Evolutionary conservation across 805 yeast genomes (phyloP).

Genomic region (Monosporozyma servazzii): DNA sequence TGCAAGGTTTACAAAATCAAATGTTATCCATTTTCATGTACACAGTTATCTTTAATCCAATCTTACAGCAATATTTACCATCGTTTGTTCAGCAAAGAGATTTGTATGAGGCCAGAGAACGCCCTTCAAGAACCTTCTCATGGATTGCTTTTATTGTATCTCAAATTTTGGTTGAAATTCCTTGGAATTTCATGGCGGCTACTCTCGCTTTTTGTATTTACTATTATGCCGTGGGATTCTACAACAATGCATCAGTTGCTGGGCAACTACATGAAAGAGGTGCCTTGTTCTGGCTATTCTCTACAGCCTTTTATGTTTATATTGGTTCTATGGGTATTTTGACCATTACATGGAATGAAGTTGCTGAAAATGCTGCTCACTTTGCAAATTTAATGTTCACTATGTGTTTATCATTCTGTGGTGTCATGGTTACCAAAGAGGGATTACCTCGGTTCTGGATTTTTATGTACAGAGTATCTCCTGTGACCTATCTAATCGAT

Average conservation of each 20-base stretch:
- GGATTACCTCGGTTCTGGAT: constrained; percentile 69
- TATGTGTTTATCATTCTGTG: constrained; percentile 63
- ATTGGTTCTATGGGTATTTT: constrained; percentile 51
- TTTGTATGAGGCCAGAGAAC: constrained; percentile 63
- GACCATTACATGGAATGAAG: constrained; percentile 48
- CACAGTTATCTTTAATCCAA: constrained; percentile 44
- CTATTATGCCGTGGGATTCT: constrained; percentile 68
- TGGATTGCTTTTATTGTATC: constrained; percentile 58
- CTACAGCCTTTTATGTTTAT: constrained; percentile 43
- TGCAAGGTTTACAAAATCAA: constrained; percentile 73
- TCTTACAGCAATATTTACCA: constrained; percentile 58
- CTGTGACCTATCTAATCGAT: constrained; percentile 56
- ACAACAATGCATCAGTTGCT: constrained; percentile 52
- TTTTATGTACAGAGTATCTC: constrained; percentile 71
- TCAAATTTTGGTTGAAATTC: constrained; percentile 57
- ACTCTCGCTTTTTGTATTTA: constrained; percentile 52
- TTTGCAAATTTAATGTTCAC: constrained; percentile 50
- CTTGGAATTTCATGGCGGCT: constrained; percentile 54
- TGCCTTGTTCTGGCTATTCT: constrained; percentile 41
- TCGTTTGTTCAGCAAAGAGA: constrained; percentile 53
- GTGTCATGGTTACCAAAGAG: constrained; percentile 57
- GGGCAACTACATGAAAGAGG: constrained; percentile 43
- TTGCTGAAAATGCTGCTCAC: constrained; percentile 57
- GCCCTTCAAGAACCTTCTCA: constrained; percentile 61
- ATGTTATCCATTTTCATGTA: constrained; percentile 72